These are phyloP conservation scores for Amyloporia xantha DNA, from an alignment of 768 basidiomycete species.

Conservation along the genomic window DNA sequence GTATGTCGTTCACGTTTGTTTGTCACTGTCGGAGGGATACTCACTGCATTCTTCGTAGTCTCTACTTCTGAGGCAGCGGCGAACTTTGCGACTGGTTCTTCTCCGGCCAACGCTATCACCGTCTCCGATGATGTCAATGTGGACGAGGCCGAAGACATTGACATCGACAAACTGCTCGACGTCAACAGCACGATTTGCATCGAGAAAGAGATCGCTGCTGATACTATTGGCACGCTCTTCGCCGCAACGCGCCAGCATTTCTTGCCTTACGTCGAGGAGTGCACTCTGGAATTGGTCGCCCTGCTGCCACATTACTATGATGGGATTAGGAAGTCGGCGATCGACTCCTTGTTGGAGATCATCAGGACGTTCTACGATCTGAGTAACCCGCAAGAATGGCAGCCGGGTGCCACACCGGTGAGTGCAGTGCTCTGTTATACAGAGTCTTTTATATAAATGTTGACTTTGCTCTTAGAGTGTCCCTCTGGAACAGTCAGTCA, in stretches of 20 bases:
- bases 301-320: conserved; percentile 93
- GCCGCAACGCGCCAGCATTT: conserved; percentile 74
- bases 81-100: conserved; percentile 70
- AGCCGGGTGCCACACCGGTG: conserved; percentile 61
- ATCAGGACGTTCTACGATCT: conserved; percentile 90
- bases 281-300: conserved; percentile 68
- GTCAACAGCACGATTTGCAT: conserved; percentile 96
- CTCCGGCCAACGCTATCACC: conserved; percentile 63
- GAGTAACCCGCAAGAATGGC: conserved; percentile 77
- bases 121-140: conserved; percentile 51
- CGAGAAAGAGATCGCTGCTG: conserved; percentile 98
- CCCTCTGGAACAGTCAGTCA: conserved; percentile 62
- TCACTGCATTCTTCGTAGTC: conserved; percentile 27
- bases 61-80: conserved; percentile 47
- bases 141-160: conserved; percentile 73
- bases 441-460: neutral
- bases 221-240: conserved; percentile 91
- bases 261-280: conserved; percentile 85
- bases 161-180: conserved; percentile 82
- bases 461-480: conserved; percentile 9
- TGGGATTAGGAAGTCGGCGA: conserved; percentile 91
- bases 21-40: neutral
- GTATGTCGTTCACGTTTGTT: conserved; percentile 29
- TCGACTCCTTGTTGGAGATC: conserved; percentile 82
- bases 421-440: conserved; percentile 23